These are phyloP conservation scores for Calonectria ilicicola DNA, from an alignment of 2,329 filamentous ascomycete genomes.

Conservation along the genomic window DNA sequence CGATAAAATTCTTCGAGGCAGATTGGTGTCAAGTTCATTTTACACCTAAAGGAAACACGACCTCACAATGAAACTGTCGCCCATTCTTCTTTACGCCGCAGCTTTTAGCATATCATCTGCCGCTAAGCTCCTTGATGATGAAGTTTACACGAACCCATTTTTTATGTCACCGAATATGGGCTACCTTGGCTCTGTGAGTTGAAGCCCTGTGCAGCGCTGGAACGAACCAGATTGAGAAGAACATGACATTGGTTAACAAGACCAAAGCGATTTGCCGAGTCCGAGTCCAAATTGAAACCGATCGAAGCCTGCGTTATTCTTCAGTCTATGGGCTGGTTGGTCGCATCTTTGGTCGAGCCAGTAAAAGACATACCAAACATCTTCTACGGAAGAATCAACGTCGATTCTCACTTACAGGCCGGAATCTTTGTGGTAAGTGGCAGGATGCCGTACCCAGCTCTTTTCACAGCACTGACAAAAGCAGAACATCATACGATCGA, in stretches of 20 bases:
- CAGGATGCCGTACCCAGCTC: neutral
- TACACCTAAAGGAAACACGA: neutral
- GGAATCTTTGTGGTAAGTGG: constrained; percentile 5
- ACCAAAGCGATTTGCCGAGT: neutral
- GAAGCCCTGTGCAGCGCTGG: neutral
- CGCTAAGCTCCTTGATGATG: neutral
- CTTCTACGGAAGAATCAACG: neutral
- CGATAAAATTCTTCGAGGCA: neutral
- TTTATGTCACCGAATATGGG: neutral
- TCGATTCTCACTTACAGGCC: neutral
- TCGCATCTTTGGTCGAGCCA: neutral
- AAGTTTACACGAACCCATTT: no score
- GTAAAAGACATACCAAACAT: neutral
- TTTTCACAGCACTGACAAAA: neutral
- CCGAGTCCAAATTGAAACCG: neutral
- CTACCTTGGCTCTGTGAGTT: neutral
- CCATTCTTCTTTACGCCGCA: neutral
- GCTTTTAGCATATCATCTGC: neutral
- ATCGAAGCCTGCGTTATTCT: neutral
- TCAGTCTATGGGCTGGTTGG: neutral
- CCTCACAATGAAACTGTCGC: neutral
- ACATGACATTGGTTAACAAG: neutral
- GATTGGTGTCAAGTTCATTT: neutral
- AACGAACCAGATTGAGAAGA: no score
- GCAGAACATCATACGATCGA: neutral